Percentiles rank a stretch among this genome's conserved stretches.
Evolutionary conservation across 1,139 yeast genomes (phyloP).

Genomic region (Sporopachydermia cereana): DNA sequence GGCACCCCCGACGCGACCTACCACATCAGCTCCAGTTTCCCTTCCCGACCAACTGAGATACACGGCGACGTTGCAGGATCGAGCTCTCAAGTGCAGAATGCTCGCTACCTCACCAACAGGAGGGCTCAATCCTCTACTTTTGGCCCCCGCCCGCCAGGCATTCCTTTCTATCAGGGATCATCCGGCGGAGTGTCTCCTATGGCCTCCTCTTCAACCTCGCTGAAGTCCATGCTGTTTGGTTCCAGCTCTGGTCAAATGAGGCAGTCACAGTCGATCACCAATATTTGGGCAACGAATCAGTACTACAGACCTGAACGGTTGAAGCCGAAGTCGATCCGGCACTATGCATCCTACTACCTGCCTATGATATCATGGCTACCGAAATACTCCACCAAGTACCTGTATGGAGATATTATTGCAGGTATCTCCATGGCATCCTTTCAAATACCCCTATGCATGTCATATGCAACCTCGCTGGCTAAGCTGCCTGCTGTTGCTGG

Average conservation of each 20-base stretch:
- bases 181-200: neutral
- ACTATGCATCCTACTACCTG: conserved; percentile 29
- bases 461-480: conserved; percentile 84
- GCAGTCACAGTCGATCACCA: neutral
- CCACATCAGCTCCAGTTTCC: neutral
- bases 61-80: neutral
- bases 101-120: neutral
- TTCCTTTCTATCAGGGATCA: neutral
- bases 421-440: conserved; percentile 36
- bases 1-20: neutral
- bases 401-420: conserved; percentile 35
- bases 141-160: neutral
- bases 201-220: neutral
- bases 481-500: conserved; percentile 87
- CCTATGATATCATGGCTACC: conserved; percentile 35
- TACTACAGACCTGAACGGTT: neutral
- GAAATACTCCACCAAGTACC: conserved; percentile 24
- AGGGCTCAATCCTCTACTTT: neutral
- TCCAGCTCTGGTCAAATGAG: neutral
- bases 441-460: conserved; percentile 38
- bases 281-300: neutral
- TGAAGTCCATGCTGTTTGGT: conserved; percentile 3
- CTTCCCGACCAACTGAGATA: neutral
- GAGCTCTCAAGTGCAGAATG: neutral
- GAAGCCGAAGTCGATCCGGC: neutral